Base-by-base conservation (phyloP, 495 filamentous ascomycete genomes). In the Xylaria acuta region DNA sequence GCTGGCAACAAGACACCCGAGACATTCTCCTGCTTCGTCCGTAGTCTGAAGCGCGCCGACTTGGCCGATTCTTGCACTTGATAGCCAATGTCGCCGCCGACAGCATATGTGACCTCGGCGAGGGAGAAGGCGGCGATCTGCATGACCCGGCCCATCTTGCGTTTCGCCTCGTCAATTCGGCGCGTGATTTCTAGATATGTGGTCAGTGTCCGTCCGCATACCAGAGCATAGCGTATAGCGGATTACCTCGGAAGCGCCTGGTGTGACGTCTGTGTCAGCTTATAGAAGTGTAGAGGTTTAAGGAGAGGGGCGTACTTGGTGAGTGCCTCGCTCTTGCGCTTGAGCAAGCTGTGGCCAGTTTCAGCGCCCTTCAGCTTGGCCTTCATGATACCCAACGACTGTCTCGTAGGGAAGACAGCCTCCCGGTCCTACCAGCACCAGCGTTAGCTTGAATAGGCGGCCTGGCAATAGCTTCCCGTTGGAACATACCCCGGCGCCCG, bases 111-210 rank as follows among this genome's bases (percentile, higher is more conserved):
- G 41, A 98, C 97, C 87, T 98, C 97, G 66, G 96, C 97, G 47
- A 99, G 88, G 3, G 96, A 98, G 82, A 99, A 97, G 36, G 97
- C 94, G 16, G 96, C 96, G 81, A 99, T 96, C 79, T 98, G 95
- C 96, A 99, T 98, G 18, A 99, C 97, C 16, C 96, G 91, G 54
- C 96, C 96, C 96, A 99, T 99, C 86, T 99, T 99, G 73, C 94
- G 94, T 84, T 99, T 99, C 36, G 96, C 96, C 81, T 98, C 95
- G 84, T 98, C 96, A 83, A 99, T 98, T 69, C 96, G 93, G 71
- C 91, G 88, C 67, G 96, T 98, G 77, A 99, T 99, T 78, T 99
- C 96, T 93, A 72, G 22, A 54, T 7, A 22, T 25, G 20, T 38
- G 27, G 71, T 71, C 34, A 71, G 73, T 18, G 71, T 43, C 64